Percentiles rank a stretch among this genome's conserved stretches.
Evolutionary conservation across 495 filamentous ascomycete genomes (phyloP).

Genomic region (Daldinia childiae): DNA sequence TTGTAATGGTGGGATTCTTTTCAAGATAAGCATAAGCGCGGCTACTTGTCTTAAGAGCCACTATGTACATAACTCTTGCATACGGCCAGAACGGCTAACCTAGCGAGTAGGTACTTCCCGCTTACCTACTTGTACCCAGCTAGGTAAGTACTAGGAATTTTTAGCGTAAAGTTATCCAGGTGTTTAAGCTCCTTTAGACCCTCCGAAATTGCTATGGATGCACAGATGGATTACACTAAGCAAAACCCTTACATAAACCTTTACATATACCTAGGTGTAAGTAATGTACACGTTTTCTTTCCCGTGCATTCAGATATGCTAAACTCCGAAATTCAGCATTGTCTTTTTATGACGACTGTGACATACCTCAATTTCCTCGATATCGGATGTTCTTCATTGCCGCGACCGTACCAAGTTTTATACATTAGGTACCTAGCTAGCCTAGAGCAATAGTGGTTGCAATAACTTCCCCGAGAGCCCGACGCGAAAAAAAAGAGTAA

Average conservation of each 20-base stretch:
- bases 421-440: no score
- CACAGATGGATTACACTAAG: background rate
- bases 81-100: background rate
- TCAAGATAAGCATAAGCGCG: conserved; percentile 30
- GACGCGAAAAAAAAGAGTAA: conserved; percentile 7
- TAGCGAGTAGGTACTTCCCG: background rate
- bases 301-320: background rate
- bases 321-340: background rate
- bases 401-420: conserved; percentile 13
- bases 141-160: background rate
- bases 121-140: background rate
- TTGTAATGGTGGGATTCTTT: conserved; percentile 20
- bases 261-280: background rate
- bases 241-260: background rate
- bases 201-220: conserved; percentile 7
- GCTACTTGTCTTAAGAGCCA: conserved; percentile 6
- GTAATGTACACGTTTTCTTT: background rate
- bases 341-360: background rate
- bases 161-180: conserved; percentile 8
- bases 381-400: conserved; percentile 6
- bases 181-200: conserved; percentile 1
- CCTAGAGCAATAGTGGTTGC: background rate
- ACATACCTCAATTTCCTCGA: background rate
- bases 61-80: background rate
- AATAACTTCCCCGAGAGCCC: conserved; percentile 19